Percentiles rank a stretch among this genome's conserved stretches.
phyloP scores from a whole-genome alignment of 345 rosid genomes.

The Linum tenue region DNA sequence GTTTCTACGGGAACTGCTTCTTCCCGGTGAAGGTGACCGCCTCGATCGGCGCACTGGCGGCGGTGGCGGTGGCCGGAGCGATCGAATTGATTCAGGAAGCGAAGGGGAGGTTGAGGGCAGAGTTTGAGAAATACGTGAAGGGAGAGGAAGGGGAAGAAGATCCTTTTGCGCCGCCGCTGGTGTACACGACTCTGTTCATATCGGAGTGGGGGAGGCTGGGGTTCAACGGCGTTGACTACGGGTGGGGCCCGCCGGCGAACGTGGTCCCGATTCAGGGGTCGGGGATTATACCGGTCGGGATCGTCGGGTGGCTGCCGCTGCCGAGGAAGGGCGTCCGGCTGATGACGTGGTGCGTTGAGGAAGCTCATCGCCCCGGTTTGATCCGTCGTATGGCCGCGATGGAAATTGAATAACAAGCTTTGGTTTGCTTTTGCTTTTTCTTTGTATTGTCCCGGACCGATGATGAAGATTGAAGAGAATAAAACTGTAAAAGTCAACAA shows the following conservation, averaged over 20 bases:
- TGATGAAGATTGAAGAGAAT: too few species aligned
- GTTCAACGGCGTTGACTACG: constrained; percentile 49
- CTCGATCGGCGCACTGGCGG: constrained; percentile 21
- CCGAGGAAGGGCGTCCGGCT: constrained; percentile 45
- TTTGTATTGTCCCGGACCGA: too few species aligned
- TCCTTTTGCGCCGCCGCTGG: constrained; percentile 46
- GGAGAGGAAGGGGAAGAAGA: constrained; percentile 33
- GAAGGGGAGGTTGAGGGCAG: constrained; percentile 31
- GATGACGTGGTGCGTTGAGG: constrained; percentile 66
- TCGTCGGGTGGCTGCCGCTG: constrained; percentile 45
- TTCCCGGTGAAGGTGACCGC: constrained; percentile 46
- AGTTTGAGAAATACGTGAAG: constrained; percentile 29
- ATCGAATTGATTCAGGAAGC: constrained; percentile 41
- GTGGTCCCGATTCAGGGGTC: constrained; percentile 52
- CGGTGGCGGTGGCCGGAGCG: constrained; percentile 27
- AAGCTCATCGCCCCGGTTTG: constrained; percentile 32
- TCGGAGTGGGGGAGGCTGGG: constrained; percentile 65
- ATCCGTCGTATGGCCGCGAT: not conserved
- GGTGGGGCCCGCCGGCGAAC: constrained; percentile 48
- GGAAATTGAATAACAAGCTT: not conserved
- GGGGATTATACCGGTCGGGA: constrained; percentile 44
- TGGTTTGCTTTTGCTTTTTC: not conserved
- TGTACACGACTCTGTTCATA: constrained; percentile 43
- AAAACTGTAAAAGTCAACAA: too few species aligned
- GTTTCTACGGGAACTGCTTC: constrained; percentile 71